phyloP scores from a whole-genome alignment of 257 asterid genomes.

The Fraxinus americana region DNA sequence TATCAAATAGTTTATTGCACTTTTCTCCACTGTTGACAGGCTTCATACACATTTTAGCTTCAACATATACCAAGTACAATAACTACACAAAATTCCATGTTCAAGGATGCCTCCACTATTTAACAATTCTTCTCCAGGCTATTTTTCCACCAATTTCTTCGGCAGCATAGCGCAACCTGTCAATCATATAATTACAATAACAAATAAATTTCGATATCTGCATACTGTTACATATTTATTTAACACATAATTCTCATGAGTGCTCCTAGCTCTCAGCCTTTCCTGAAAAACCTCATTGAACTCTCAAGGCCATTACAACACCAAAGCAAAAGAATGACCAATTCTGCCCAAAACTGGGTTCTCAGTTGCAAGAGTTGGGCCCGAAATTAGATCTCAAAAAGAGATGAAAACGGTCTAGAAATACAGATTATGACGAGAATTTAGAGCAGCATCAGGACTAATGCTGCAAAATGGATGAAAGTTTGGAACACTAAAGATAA shows the following conservation, averaged over 20 bases:
- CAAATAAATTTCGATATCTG: not conserved
- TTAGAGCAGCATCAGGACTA: not conserved
- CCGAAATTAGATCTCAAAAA: not conserved
- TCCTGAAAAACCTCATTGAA: not conserved
- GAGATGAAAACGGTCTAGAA: not conserved
- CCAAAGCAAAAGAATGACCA: not conserved
- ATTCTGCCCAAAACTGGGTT: too few relatives aligned
- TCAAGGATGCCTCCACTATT: not conserved
- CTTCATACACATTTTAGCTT: not conserved
- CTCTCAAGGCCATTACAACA: not conserved
- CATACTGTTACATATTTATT: too few relatives aligned
- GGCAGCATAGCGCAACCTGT: slow-evolving; percentile 40
- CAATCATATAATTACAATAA: not conserved
- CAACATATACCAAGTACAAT: not conserved
- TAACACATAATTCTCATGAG: not conserved
- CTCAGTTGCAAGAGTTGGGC: not conserved
- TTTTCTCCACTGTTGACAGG: not conserved
- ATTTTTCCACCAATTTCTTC: slow-evolving; percentile 31
- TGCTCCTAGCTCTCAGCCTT: not conserved
- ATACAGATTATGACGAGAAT: not conserved
- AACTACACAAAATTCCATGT: not conserved
- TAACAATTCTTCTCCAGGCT: slow-evolving; percentile 38
- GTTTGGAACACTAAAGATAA: not conserved
- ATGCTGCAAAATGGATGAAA: not conserved
- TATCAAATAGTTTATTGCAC: too few relatives aligned